Evolutionary conservation across 345 rosid species (phyloP).

Genomic region (Arabidopsis suecica): DNA sequence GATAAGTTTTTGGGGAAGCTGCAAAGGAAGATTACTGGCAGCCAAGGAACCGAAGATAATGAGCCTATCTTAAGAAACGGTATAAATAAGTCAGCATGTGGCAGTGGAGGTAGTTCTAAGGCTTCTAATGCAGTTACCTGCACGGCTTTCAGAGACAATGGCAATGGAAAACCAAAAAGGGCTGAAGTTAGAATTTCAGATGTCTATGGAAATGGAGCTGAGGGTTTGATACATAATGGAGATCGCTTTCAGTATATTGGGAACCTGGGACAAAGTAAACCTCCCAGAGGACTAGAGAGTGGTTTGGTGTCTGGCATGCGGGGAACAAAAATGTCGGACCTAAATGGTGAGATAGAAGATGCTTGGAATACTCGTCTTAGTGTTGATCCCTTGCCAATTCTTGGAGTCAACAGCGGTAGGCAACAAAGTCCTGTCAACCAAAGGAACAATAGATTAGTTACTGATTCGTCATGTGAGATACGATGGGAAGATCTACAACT

Average conservation of each 20-base stretch:
- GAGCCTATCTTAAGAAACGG: slow-evolving; percentile 31
- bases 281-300: slow-evolving; percentile 38
- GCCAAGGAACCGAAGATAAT: slow-evolving; percentile 43
- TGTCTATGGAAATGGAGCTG: slow-evolving; percentile 36
- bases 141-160: slow-evolving; percentile 35
- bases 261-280: slow-evolving; percentile 41
- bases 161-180: slow-evolving; percentile 29
- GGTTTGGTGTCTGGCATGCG: slow-evolving; percentile 44
- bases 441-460: slow-evolving; percentile 50
- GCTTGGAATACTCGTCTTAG: slow-evolving; percentile 46
- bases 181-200: slow-evolving; percentile 35
- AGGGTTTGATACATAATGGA: slow-evolving; percentile 39
- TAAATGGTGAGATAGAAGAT: slow-evolving; percentile 49
- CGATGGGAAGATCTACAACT: slow-evolving; percentile 75
- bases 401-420: slow-evolving; percentile 50
- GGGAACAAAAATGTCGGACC: slow-evolving; percentile 47
- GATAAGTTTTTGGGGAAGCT: slow-evolving; percentile 69
- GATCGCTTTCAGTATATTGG: slow-evolving; percentile 43
- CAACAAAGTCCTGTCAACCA: slow-evolving; percentile 56
- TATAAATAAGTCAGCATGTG: slow-evolving; percentile 26
- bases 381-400: slow-evolving; percentile 42
- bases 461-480: slow-evolving; percentile 60
- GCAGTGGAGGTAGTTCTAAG: slow-evolving; percentile 39
- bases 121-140: slow-evolving; percentile 40
- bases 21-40: slow-evolving; percentile 51